Conservation (phyloP, 164 flowering plant genomes). For the Magnolia changhungtana region DNA sequence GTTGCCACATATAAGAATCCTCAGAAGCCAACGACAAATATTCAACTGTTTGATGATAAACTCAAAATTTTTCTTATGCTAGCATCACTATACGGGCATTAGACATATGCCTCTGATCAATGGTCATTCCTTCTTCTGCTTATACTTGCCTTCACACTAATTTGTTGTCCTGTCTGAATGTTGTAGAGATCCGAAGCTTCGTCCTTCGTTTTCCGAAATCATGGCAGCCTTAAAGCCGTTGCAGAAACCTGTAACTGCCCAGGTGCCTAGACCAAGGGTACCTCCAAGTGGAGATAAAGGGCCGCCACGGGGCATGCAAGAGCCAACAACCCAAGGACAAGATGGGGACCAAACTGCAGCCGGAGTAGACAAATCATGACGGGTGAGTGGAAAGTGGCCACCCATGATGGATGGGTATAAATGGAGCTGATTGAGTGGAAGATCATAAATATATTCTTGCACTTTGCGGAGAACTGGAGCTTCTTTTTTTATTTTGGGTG, state of each 20-base stretch:
- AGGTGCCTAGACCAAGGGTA: slow-evolving; percentile 41
- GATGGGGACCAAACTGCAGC: slow-evolving; percentile 2
- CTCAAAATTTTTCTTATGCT: no score
- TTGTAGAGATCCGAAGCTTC: slow-evolving; percentile 75
- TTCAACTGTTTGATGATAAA: no score
- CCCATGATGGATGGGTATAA: slow-evolving; percentile 4
- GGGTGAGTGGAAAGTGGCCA: slow-evolving; percentile 7
- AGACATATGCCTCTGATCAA: neutral
- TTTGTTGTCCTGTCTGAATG: neutral
- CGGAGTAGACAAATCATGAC: slow-evolving; percentile 1
- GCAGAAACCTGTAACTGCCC: slow-evolving; percentile 66
- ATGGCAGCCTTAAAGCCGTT: slow-evolving; percentile 83
- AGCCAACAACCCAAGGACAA: slow-evolving; percentile 14
- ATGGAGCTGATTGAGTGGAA: slow-evolving; percentile 16
- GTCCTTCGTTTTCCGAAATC: slow-evolving; percentile 89
- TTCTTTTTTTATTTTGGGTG: slow-evolving; percentile 22
- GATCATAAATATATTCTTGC: slow-evolving; percentile 27
- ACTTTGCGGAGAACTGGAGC: neutral
- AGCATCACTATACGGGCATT: neutral
- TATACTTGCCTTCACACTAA: neutral
- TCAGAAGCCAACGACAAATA: no score
- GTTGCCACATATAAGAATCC: no score
- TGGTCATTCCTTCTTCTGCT: neutral
- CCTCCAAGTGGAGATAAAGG: slow-evolving; percentile 20
- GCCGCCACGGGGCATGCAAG: slow-evolving; percentile 20